Conservation (phyloP, 495 filamentous ascomycete genomes). For the Penicillium steckii region DNA sequence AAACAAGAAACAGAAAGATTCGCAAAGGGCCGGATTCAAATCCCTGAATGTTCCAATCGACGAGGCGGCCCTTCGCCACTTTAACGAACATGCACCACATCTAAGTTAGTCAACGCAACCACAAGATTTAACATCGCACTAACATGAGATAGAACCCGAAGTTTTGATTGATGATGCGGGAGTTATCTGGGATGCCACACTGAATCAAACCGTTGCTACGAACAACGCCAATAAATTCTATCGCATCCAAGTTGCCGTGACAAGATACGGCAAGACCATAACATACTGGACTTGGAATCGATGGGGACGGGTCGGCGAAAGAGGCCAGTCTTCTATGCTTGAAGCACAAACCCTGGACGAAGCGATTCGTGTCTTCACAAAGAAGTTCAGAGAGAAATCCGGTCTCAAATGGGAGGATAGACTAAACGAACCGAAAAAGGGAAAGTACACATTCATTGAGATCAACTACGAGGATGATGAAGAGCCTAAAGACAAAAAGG, state of each 20-base stretch:
- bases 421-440: conserved; percentile 52
- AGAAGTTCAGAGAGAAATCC: conserved; percentile 78
- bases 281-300: conserved; percentile 62
- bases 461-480: conserved; percentile 66
- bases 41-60: conserved; percentile 50
- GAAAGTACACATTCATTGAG: conserved; percentile 79
- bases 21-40: conserved; percentile 40
- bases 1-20: conserved; percentile 43
- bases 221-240: conserved; percentile 76
- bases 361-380: conserved; percentile 59
- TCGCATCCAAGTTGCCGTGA: conserved; percentile 51
- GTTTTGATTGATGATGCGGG: conserved; percentile 66
- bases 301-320: conserved; percentile 79
- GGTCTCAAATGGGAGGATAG: conserved; percentile 68
- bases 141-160: conserved; percentile 6
- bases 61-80: too few species aligned
- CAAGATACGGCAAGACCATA: conserved; percentile 5
- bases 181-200: conserved; percentile 59
- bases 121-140: not conserved
- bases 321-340: conserved; percentile 56
- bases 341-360: conserved; percentile 34
- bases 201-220: conserved; percentile 50
- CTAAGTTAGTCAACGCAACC: too few species aligned
- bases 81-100: too few species aligned
- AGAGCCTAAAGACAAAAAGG: conserved; percentile 44